These are phyloP conservation scores for Miamiensis avidus DNA, from an alignment of 169 alveolate genomes.

Conservation along the genomic window DNA sequence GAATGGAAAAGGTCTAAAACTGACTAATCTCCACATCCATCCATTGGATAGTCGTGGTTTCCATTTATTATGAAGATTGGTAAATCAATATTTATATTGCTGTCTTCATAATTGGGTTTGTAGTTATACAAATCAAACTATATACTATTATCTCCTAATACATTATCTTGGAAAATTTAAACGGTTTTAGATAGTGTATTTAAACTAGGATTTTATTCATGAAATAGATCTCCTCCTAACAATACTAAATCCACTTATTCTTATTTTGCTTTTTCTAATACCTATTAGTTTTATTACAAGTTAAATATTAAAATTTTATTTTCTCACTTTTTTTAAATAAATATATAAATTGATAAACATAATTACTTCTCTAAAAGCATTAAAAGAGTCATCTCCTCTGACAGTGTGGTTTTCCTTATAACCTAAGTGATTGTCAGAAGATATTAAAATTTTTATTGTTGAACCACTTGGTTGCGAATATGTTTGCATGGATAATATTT, in stretches of 20 bases:
- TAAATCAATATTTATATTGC: slow-evolving; percentile 58
- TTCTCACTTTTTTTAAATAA: too few relatives aligned
- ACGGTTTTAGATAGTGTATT: slow-evolving; percentile 79
- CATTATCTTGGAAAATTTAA: slow-evolving; percentile 74
- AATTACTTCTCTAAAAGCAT: slow-evolving; percentile 92
- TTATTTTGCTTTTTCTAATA: slow-evolving; percentile 81
- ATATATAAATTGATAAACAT: too few relatives aligned
- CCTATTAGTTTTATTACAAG: background rate
- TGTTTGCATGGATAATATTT: too few relatives aligned
- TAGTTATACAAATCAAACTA: slow-evolving; percentile 53
- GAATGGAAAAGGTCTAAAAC: slow-evolving; percentile 75
- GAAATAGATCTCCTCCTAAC: slow-evolving; percentile 96
- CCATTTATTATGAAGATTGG: slow-evolving; percentile 90
- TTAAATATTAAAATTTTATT: too few relatives aligned
- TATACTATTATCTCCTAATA: slow-evolving; percentile 63
- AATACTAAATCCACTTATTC: slow-evolving; percentile 90
- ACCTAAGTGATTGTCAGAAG: slow-evolving; percentile 96
- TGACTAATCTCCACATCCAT: slow-evolving; percentile 65
- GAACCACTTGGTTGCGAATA: too few relatives aligned
- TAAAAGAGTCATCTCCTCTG: slow-evolving; percentile 90
- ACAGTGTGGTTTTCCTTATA: slow-evolving; percentile 87
- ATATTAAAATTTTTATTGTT: slow-evolving; percentile 87
- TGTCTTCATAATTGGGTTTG: slow-evolving; percentile 80
- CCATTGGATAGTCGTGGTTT: slow-evolving; percentile 90
- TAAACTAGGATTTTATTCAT: slow-evolving; percentile 92